Evolutionary conservation across 139 green algal species (phyloP).

Genomic region (Chlamydomonas sphaeroides): DNA sequence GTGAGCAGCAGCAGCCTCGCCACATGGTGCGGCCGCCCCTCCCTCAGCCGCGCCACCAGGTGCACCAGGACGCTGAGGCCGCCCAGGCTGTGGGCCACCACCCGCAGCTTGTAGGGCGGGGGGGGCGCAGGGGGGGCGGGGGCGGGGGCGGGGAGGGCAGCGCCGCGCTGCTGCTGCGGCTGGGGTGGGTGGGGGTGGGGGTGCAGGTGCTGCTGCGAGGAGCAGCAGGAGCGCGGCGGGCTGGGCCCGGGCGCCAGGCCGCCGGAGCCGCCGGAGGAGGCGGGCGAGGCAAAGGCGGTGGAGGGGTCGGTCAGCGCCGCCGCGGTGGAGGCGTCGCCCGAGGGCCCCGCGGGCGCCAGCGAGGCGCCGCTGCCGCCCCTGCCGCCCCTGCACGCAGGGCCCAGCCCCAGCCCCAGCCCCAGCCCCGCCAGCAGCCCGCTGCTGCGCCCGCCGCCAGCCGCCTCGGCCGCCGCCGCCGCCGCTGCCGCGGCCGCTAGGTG

Average conservation of each 20-base stretch:
- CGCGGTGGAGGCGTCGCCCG: too few species aligned
- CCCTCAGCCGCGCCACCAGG: slow-evolving; percentile 47
- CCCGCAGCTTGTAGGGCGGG: slow-evolving; percentile 74
- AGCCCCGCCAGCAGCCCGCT: background rate
- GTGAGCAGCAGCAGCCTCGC: slow-evolving; percentile 80
- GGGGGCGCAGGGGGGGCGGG: background rate
- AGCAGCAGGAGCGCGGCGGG: too few species aligned
- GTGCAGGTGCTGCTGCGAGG: too few species aligned
- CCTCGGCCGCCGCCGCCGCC: background rate
- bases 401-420: background rate
- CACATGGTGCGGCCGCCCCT: slow-evolving; percentile 66
- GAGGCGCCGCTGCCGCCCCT: background rate
- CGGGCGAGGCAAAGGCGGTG: too few species aligned
- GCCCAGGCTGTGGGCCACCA: slow-evolving; percentile 78
- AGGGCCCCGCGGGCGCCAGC: too few species aligned
- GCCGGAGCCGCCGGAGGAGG: too few species aligned
- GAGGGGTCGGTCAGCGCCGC: too few species aligned
- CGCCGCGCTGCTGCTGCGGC: background rate
- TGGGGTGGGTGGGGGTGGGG: too few species aligned
- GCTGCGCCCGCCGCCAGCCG: too few species aligned
- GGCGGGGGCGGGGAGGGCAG: too few species aligned
- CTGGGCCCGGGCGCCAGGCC: too few species aligned
- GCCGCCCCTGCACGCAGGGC: background rate
- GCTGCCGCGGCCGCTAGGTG: background rate
- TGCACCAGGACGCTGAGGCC: slow-evolving; percentile 79